Evolutionary conservation across 2,329 filamentous ascomycete species (phyloP).

Genomic region (Chalaropsis thielavioides): DNA sequence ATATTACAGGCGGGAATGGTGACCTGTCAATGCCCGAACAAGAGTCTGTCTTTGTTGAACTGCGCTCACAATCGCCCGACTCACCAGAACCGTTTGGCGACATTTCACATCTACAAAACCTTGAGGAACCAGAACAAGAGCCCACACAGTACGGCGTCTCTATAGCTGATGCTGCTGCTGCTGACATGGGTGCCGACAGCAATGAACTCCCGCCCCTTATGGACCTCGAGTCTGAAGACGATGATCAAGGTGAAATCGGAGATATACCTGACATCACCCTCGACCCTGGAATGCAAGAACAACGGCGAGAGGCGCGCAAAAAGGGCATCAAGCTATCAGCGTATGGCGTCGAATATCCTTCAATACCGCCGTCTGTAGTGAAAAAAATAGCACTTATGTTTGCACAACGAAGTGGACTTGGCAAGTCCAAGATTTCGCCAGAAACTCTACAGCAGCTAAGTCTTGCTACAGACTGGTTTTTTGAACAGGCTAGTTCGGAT

Average conservation of each 20-base stretch:
- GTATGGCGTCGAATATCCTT: constrained; percentile 61
- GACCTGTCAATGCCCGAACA: constrained; percentile 9
- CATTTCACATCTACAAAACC: constrained; percentile 13
- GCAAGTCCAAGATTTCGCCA: constrained; percentile 54
- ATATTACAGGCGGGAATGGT: constrained; percentile 10
- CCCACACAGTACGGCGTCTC: constrained; percentile 9
- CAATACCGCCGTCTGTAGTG: constrained; percentile 56
- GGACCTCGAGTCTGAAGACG: constrained; percentile 14
- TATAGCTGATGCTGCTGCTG: constrained; percentile 5
- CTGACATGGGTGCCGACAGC: neutral
- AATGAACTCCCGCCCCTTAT: constrained; percentile 9
- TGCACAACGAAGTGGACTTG: constrained; percentile 48
- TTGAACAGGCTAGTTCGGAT: constrained; percentile 74
- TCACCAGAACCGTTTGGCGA: constrained; percentile 14
- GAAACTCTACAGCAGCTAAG: constrained; percentile 62
- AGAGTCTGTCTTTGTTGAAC: neutral
- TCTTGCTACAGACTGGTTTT: constrained; percentile 80
- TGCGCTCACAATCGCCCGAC: constrained; percentile 11
- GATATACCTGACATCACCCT: constrained; percentile 10
- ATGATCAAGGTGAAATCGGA: constrained; percentile 15
- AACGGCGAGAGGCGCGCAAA: constrained; percentile 24
- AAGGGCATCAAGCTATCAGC: constrained; percentile 45
- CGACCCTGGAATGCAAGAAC: constrained; percentile 6
- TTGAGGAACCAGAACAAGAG: constrained; percentile 5
- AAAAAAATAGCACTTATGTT: constrained; percentile 61